A percentile compares a stretch with the other conserved stretches of the same genome.
Conservation (phyloP, 1,284 basidiomycete genomes). For the Stygiomarasmius scandens region DNA sequence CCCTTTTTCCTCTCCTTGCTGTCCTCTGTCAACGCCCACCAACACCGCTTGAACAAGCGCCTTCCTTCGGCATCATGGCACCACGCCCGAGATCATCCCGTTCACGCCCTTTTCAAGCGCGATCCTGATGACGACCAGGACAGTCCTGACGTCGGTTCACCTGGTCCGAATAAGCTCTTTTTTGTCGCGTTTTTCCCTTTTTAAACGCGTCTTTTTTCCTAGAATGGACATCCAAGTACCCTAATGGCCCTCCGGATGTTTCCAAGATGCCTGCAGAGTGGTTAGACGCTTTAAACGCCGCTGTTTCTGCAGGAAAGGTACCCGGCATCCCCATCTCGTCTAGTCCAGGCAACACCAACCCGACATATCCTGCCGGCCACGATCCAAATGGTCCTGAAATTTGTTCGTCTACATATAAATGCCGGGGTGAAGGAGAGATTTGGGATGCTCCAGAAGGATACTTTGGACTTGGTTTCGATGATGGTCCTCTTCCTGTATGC, state of each 20-base stretch:
- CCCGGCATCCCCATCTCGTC: constrained; percentile 64
- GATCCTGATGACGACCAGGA: constrained; percentile 42
- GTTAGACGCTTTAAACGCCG: constrained; percentile 66
- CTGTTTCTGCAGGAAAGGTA: constrained; percentile 70
- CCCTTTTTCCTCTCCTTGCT: constrained; percentile 39
- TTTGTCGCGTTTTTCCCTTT: constrained; percentile 2
- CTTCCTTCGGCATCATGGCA: constrained; percentile 56
- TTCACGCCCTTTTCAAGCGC: constrained; percentile 61
- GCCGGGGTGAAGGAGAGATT: constrained; percentile 58
- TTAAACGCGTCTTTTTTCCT: constrained; percentile 4
- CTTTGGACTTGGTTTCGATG: constrained; percentile 73
- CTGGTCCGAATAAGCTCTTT: constrained; percentile 44
- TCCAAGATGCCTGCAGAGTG: constrained; percentile 59
- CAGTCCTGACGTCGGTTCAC: constrained; percentile 61
- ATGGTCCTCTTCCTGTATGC: constrained; percentile 71
- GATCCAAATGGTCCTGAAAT: constrained; percentile 55
- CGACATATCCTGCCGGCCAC: constrained; percentile 55
- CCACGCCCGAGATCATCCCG: constrained; percentile 57
- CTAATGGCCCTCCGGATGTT: constrained; percentile 44
- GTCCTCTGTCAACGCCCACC: constrained; percentile 34
- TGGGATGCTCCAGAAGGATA: constrained; percentile 72
- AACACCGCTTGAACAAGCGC: constrained; percentile 22
- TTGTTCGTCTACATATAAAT: constrained; percentile 72
- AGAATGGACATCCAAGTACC: constrained; percentile 67
- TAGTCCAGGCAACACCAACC: constrained; percentile 42